Conservation (phyloP, 192 early-diverging fungal genomes). For the Coemansia sp. region DNA sequence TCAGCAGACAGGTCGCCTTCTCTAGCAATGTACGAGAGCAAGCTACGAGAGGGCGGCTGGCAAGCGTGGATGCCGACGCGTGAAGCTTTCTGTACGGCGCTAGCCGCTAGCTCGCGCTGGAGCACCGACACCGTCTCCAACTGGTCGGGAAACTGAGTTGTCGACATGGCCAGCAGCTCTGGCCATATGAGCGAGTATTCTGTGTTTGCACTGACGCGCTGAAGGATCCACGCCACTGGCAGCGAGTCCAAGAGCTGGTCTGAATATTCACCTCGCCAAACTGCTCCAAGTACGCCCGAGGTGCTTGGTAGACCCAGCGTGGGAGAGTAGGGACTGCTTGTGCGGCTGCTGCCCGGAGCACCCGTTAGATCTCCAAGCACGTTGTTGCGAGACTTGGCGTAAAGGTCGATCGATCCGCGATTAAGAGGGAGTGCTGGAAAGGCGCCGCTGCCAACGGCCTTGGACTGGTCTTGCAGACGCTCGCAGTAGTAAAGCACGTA, state of each 20-base stretch:
- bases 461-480: slow-evolving; percentile 23
- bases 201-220: slow-evolving; percentile 9
- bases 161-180: slow-evolving; percentile 46
- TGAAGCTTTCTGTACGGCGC: not conserved
- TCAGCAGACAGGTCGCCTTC: not conserved
- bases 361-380: slow-evolving; percentile 5
- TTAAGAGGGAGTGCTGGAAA: slow-evolving; percentile 7
- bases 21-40: not conserved
- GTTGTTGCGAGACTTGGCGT: slow-evolving; percentile 11
- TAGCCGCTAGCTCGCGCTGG: slow-evolving; percentile 25
- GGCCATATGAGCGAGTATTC: slow-evolving; percentile 47
- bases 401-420: not conserved
- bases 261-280: slow-evolving; percentile 36
- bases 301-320: not conserved
- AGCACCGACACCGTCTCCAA: slow-evolving; percentile 37
- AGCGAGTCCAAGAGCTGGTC: slow-evolving; percentile 48
- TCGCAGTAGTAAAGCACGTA: slow-evolving; percentile 49
- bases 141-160: slow-evolving; percentile 48
- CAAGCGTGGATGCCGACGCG: not conserved
- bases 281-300: not conserved
- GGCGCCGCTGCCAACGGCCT: not conserved
- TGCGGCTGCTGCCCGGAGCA: not conserved
- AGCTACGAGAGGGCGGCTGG: no score
- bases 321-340: slow-evolving; percentile 6
- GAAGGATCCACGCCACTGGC: slow-evolving; percentile 42